Evolutionary conservation across 495 filamentous ascomycete genomes (phyloP).

Genomic region (Pseudomonodictys pantanalensis): DNA sequence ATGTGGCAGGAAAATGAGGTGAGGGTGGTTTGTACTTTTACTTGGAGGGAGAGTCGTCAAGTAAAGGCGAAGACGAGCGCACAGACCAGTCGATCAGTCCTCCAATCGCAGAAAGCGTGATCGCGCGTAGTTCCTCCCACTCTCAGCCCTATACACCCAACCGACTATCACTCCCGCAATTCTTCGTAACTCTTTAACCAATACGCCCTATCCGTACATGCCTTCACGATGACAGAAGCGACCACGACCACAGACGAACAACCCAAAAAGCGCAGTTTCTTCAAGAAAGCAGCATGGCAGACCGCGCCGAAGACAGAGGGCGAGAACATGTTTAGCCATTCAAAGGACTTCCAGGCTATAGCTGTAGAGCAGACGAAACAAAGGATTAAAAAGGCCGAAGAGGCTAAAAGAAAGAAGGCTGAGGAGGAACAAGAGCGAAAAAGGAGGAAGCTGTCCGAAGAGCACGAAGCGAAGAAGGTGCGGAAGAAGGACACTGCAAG

Average conservation of each 20-base stretch:
- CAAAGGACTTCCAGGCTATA: slow-evolving; percentile 22
- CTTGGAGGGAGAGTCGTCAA: too few species aligned
- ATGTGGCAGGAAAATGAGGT: too few species aligned
- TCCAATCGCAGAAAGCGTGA: slow-evolving; percentile 8
- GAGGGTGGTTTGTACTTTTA: too few species aligned
- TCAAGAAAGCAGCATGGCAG: slow-evolving; percentile 31
- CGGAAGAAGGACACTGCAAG: not conserved
- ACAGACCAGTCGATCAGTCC: too few species aligned
- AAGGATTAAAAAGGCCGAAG: slow-evolving; percentile 10
- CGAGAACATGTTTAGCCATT: slow-evolving; percentile 30
- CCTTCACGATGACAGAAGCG: slow-evolving; percentile 10
- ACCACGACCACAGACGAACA: not conserved
- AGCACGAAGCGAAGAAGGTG: not conserved
- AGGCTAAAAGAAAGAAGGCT: slow-evolving; percentile 2
- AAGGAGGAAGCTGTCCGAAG: slow-evolving; percentile 1
- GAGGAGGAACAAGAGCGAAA: slow-evolving; percentile 5
- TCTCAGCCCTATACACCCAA: slow-evolving; percentile 12
- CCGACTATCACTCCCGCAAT: not conserved
- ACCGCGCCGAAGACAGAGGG: slow-evolving; percentile 12
- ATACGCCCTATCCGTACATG: not conserved
- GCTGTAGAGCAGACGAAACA: slow-evolving; percentile 21
- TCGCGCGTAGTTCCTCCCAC: slow-evolving; percentile 7
- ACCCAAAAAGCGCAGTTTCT: slow-evolving; percentile 29
- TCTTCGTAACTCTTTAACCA: not conserved
- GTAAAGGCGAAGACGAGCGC: too few species aligned